Conservation (phyloP, 768 basidiomycete species). For the Xerocomellus dryophilus region DNA sequence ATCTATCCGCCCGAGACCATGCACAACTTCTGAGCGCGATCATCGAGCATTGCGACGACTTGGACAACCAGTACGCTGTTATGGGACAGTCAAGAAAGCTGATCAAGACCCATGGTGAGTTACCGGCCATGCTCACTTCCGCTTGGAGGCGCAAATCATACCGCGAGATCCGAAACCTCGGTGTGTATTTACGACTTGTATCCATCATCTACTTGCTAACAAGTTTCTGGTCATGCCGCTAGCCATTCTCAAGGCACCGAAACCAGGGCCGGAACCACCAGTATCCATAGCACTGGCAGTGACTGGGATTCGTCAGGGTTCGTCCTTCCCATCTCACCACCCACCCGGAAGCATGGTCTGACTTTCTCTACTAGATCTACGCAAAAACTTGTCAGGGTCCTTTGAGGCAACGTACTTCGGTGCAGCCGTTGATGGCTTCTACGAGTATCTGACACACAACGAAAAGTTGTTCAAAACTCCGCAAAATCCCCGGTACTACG, state of each 20-base stretch:
- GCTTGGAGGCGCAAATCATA: constrained; percentile 2
- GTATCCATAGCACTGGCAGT: too few relatives aligned
- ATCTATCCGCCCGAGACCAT: background rate
- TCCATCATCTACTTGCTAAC: background rate
- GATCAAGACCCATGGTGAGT: background rate
- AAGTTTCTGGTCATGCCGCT: background rate
- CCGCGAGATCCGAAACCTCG: constrained; percentile 8
- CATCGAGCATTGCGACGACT: background rate
- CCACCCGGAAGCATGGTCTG: too few relatives aligned
- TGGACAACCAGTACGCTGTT: background rate
- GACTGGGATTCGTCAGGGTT: too few relatives aligned
- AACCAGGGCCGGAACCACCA: too few relatives aligned
- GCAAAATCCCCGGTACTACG: background rate
- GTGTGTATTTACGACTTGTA: background rate
- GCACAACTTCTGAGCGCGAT: background rate
- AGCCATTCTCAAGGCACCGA: background rate
- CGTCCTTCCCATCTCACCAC: too few relatives aligned
- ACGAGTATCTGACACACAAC: constrained; percentile 6
- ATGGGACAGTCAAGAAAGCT: rapidly evolving
- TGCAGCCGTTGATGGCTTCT: background rate
- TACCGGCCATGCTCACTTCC: background rate
- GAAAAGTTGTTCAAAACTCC: background rate
- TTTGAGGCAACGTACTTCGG: background rate
- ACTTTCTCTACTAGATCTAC: too few relatives aligned
- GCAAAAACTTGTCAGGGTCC: background rate